These are phyloP conservation scores for Gymnopilus dilepis DNA, from an alignment of 768 basidiomycete species.

Conservation along the genomic window DNA sequence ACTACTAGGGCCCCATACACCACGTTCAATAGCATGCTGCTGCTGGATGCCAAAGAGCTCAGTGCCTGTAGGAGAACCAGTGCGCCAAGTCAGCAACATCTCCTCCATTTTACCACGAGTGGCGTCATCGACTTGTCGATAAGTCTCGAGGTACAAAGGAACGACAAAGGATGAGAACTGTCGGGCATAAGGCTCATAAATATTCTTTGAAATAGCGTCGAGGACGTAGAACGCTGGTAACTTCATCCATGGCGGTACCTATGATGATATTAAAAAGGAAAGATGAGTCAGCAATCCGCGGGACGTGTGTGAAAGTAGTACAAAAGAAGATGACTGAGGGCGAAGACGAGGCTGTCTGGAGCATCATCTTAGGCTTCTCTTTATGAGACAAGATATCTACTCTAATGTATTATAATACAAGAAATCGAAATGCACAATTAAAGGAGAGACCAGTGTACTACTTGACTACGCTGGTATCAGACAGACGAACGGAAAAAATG, in stretches of 20 bases:
- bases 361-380: slow-evolving; percentile 38
- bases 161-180: slow-evolving; percentile 85
- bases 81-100: slow-evolving; percentile 95
- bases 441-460: slow-evolving; percentile 17
- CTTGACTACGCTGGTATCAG: slow-evolving; percentile 20
- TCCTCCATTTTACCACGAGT: slow-evolving; percentile 97
- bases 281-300: slow-evolving; percentile 77
- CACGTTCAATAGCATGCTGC: slow-evolving; percentile 84
- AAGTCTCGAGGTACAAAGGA: slow-evolving; percentile 85
- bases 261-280: slow-evolving; percentile 41
- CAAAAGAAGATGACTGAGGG: slow-evolving; percentile 28
- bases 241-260: slow-evolving; percentile 92
- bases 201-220: slow-evolving; percentile 97
- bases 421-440: slow-evolving; percentile 36
- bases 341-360: slow-evolving; percentile 24
- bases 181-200: slow-evolving; percentile 89
- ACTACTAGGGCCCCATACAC: slow-evolving; percentile 73
- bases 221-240: slow-evolving; percentile 93
- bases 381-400: slow-evolving; percentile 41
- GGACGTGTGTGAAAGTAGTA: slow-evolving; percentile 38
- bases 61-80: slow-evolving; percentile 76
- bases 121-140: slow-evolving; percentile 80
- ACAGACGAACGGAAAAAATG: slow-evolving; percentile 27
- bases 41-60: slow-evolving; percentile 86
- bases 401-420: slow-evolving; percentile 31